These are phyloP conservation scores for Ceratobasidium sp. DNA, from an alignment of 1,284 basidiomycete genomes.

Conservation along the genomic window DNA sequence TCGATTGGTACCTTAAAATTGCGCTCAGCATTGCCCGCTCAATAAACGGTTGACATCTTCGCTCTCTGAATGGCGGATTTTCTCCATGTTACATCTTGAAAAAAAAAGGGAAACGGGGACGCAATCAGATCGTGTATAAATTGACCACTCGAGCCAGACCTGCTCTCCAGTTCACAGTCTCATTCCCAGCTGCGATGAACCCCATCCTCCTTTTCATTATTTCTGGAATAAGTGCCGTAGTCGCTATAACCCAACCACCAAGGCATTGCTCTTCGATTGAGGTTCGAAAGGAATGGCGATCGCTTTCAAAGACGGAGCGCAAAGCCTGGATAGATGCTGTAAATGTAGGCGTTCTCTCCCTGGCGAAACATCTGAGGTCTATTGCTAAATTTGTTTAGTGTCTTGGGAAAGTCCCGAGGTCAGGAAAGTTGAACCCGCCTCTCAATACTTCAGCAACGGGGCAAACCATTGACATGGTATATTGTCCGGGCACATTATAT, in stretches of 20 bases:
- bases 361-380: not conserved
- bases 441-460: not conserved
- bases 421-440: constrained; percentile 12
- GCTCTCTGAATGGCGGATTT: too few species aligned
- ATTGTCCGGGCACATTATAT: too few species aligned
- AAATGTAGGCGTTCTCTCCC: not conserved
- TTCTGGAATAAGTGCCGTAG: not conserved
- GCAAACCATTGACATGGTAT: not conserved
- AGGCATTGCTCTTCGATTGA: not conserved
- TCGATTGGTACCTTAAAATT: too few species aligned
- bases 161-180: too few species aligned
- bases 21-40: too few species aligned
- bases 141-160: too few species aligned
- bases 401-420: not conserved
- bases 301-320: not conserved
- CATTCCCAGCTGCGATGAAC: too few species aligned
- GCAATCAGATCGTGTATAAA: too few species aligned
- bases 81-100: too few species aligned
- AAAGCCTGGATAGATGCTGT: constrained; percentile 19
- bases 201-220: too few species aligned
- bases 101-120: too few species aligned
- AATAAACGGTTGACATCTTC: too few species aligned
- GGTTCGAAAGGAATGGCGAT: constrained; percentile 12
- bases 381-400: not conserved
- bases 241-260: not conserved